Evolutionary conservation across 2,329 filamentous ascomycete genomes (phyloP).

Genomic region (Pseudogymnoascus sp.): DNA sequence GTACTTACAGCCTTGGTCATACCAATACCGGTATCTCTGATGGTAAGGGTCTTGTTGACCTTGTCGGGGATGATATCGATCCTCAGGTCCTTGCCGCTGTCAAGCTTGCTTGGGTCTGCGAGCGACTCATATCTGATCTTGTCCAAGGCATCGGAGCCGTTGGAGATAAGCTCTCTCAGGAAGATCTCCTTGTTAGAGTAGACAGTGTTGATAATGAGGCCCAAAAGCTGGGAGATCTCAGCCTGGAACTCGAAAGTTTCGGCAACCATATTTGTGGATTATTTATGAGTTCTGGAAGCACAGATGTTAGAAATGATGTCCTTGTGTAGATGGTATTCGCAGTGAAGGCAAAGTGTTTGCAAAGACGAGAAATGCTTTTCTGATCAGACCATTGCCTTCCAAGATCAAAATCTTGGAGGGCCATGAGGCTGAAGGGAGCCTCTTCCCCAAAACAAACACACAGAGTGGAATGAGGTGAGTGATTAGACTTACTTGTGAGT

Average conservation of each 20-base stretch:
- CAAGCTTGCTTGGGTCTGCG: constrained; percentile 94
- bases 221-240: constrained; percentile 99
- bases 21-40: constrained; percentile 97
- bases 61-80: constrained; percentile 99
- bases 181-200: constrained; percentile 99
- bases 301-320: neutral
- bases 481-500: neutral
- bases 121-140: constrained; percentile 99
- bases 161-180: constrained; percentile 96
- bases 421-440: neutral
- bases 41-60: constrained; percentile 94
- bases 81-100: constrained; percentile 93
- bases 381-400: neutral
- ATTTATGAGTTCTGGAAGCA: constrained; percentile 10
- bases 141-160: constrained; percentile 97
- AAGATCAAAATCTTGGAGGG: neutral
- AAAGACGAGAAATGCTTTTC: neutral
- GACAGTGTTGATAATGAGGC: constrained; percentile 99
- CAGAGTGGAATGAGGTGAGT: neutral
- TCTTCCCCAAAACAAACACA: neutral
- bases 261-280: constrained; percentile 58
- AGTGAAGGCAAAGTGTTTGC: neutral
- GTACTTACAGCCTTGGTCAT: constrained; percentile 97
- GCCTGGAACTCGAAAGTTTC: constrained; percentile 99
- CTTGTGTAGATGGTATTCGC: neutral